phyloP scores from a whole-genome alignment of 208 protist species.

The Leishmania guyanensis region DNA sequence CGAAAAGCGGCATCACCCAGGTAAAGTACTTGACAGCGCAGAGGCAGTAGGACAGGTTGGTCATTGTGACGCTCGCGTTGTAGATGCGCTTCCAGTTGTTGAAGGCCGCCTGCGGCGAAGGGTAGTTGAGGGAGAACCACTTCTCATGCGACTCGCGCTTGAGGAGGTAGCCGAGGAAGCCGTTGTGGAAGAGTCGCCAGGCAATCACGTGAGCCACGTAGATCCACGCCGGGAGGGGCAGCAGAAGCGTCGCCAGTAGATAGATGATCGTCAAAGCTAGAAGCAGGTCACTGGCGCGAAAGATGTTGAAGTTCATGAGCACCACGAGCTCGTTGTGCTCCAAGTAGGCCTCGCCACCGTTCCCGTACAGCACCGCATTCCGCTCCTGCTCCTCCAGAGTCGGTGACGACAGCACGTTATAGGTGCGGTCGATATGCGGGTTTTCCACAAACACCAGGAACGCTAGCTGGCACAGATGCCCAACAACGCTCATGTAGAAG shows the following conservation, averaged over 20 bases:
- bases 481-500: conserved; percentile 92
- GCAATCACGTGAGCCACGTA: conserved; percentile 66
- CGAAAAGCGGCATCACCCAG: conserved; percentile 51
- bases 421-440: conserved; percentile 90
- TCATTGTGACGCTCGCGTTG: conserved; percentile 76
- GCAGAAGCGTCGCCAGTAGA: conserved; percentile 45
- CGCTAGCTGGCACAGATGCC: conserved; percentile 91
- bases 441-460: conserved; percentile 95
- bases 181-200: conserved; percentile 84
- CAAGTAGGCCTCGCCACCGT: conserved; percentile 49
- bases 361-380: conserved; percentile 53
- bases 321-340: conserved; percentile 68
- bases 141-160: conserved; percentile 58
- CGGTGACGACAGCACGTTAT: conserved; percentile 33
- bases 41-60: conserved; percentile 51
- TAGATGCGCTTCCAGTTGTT: conserved; percentile 92
- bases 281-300: conserved; percentile 80
- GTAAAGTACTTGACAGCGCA: conserved; percentile 52
- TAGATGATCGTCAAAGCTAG: conserved; percentile 73
- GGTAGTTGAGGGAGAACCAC: conserved; percentile 84
- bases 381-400: conserved; percentile 41
- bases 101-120: conserved; percentile 73
- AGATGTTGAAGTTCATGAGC: conserved; percentile 79
- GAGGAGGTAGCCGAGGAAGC: conserved; percentile 82
- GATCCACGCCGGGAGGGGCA: conserved; percentile 53